Evolutionary conservation across 345 rosid genomes (phyloP).

Genomic region (Sapria himalayana): DNA sequence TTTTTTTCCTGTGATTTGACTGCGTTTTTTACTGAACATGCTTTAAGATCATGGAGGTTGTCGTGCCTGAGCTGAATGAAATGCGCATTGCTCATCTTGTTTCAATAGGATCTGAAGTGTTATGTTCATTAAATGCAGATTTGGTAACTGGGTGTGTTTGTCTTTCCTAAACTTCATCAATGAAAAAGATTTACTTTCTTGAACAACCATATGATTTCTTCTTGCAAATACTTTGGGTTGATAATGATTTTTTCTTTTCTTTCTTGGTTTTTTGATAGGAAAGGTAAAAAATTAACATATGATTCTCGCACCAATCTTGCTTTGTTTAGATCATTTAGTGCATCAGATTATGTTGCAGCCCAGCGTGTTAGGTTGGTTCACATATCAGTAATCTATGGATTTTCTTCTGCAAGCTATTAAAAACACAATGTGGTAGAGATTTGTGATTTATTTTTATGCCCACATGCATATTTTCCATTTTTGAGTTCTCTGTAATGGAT

Average conservation of each 20-base stretch:
- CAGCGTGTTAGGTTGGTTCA: constrained; percentile 42
- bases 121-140: constrained; percentile 28
- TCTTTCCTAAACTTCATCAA: not conserved
- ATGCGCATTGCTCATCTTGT: constrained; percentile 65
- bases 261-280: constrained; percentile 26
- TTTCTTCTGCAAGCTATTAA: too few relatives aligned
- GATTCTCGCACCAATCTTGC: constrained; percentile 54
- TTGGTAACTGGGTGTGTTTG: constrained; percentile 45
- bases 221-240: constrained; percentile 3
- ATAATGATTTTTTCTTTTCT: constrained; percentile 4
- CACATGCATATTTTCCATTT: too few relatives aligned
- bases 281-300: constrained; percentile 28
- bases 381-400: not conserved
- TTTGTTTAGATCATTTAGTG: constrained; percentile 54
- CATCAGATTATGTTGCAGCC: constrained; percentile 55
- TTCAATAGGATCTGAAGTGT: constrained; percentile 41
- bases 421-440: too few relatives aligned
- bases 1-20: too few relatives aligned
- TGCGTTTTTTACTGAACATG: constrained; percentile 5
- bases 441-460: too few relatives aligned
- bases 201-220: not conserved
- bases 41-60: constrained; percentile 48
- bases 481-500: too few relatives aligned
- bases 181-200: not conserved
- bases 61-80: constrained; percentile 65